Base-by-base conservation (phyloP, 2,329 filamentous ascomycete genomes). In the Eurotiales sp. region DNA sequence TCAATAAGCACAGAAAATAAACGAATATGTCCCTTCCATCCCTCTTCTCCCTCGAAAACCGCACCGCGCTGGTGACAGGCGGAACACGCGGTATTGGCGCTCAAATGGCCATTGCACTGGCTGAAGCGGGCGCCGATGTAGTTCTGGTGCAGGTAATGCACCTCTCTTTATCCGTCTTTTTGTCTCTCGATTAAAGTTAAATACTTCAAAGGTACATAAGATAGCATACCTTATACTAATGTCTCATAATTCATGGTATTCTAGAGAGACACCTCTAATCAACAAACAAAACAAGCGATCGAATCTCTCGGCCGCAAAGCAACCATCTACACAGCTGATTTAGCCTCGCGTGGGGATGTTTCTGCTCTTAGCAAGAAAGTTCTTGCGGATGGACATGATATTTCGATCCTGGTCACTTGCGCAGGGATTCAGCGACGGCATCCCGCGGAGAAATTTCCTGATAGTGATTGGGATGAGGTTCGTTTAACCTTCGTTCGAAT, bases 361-460 rank as follows among this genome's bases (percentile, higher is more conserved):
- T 68, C 68, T 39, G 60, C 55, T 17, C 66, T 74, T 36, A 64
- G 72, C 22, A 70, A 72, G 22, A 56, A 62, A 1, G 55, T 76
- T 14, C 61, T 64, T 8, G 63, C 59, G 40, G 65, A 71, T 46
- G 72, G 72, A 8, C 78, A 84, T 66, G 64, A 82, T 64, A 81
- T 95, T 57, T 80, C 87, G 63, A 88, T 95, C 63, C 80, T 95
- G 8, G 73, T 95, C 59, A 95, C 91, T 73, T 91, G 88, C 72
- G 90, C 87, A 19, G 90, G 90, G 27, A 91, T 95, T 64, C 90
- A 95, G 69, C 79, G 84, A 55, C 79, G 90, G 10, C 87, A 93
- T 68, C 82, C 87, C 0, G 83, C 85, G 36, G 82, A 90, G 60
- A 68, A 79, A 52, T 95, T 95, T 64, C 88, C 88, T 0, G 82